Evolutionary conservation across 176 grass and related monocot species (phyloP).

Genomic region (Calamus simplicifolius): DNA sequence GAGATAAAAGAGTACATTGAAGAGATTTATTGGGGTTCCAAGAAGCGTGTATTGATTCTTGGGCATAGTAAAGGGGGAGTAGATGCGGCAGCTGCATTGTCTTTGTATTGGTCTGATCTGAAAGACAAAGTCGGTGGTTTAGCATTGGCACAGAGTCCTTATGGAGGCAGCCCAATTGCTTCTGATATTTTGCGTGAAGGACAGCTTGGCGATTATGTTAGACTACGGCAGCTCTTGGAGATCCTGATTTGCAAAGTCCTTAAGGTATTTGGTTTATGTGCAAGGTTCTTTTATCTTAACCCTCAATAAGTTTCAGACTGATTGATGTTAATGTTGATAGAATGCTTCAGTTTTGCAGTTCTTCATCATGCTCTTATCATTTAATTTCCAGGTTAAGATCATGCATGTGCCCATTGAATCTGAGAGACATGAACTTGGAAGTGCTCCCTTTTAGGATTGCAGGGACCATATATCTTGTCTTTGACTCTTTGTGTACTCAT

Average conservation of each 20-base stretch:
- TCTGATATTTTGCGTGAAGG: conserved; percentile 86
- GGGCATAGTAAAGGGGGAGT: conserved; percentile 95
- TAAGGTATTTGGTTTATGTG: conserved; percentile 43
- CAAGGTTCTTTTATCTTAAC: no score
- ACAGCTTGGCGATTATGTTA: conserved; percentile 89
- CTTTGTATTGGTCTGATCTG: conserved; percentile 71
- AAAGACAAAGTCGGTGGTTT: conserved; percentile 91
- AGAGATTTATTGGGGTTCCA: conserved; percentile 83
- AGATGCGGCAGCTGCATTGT: conserved; percentile 74
- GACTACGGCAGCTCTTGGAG: conserved; percentile 68
- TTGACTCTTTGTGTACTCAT: no score
- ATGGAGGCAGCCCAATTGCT: conserved; percentile 84
- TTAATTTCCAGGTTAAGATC: no score
- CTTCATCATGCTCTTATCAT: no score
- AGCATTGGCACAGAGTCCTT: conserved; percentile 79
- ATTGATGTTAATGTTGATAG: no score
- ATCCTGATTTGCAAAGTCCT: conserved; percentile 78
- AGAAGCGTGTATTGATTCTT: conserved; percentile 76
- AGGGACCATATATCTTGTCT: no score
- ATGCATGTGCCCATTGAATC: no score
- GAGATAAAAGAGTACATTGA: conserved; percentile 94
- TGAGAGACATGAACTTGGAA: no score
- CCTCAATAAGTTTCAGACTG: no score
- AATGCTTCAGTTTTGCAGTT: no score
- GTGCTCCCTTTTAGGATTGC: no score